phyloP scores from a whole-genome alignment of 306 rosid species.

The Gynostemma pentaphyllum region DNA sequence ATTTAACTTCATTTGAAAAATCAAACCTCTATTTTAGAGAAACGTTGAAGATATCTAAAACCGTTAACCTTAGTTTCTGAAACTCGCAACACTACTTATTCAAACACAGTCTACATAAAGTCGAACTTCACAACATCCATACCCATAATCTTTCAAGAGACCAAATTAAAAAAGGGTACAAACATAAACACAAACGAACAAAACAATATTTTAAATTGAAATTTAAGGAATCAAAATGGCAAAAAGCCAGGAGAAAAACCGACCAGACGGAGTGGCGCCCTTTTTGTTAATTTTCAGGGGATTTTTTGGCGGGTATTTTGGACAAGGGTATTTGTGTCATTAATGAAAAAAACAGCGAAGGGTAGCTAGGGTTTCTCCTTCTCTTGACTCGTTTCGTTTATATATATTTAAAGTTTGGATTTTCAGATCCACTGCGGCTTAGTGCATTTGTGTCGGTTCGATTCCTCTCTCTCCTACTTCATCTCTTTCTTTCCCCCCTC shows the following conservation, averaged over 20 bases:
- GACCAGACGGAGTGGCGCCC: constrained; percentile 18
- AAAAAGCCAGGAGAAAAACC: background rate
- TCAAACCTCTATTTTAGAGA: too few relatives aligned
- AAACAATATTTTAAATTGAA: too few relatives aligned
- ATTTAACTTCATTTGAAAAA: too few relatives aligned
- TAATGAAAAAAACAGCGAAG: background rate
- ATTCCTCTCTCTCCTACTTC: constrained; percentile 12
- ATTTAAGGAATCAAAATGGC: background rate
- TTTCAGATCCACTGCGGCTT: constrained; percentile 63
- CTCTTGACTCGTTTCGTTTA: constrained; percentile 2
- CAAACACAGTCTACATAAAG: too few relatives aligned
- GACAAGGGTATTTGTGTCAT: constrained; percentile 34
- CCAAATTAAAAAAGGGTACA: too few relatives aligned
- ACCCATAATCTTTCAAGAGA: too few relatives aligned
- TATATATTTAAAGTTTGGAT: constrained; percentile 37
- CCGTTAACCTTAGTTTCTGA: too few relatives aligned
- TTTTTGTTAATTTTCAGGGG: constrained; percentile 22
- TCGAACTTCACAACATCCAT: too few relatives aligned
- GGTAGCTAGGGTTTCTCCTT: constrained; percentile 64
- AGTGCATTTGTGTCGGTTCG: constrained; percentile 40
- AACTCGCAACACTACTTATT: too few relatives aligned
- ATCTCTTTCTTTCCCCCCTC: constrained; percentile 1
- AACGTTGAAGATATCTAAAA: too few relatives aligned
- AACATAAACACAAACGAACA: too few relatives aligned
- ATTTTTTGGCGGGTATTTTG: constrained; percentile 39